Conservation (phyloP, 2,329 filamentous ascomycete species). For the Botryotinia globosa region DNA sequence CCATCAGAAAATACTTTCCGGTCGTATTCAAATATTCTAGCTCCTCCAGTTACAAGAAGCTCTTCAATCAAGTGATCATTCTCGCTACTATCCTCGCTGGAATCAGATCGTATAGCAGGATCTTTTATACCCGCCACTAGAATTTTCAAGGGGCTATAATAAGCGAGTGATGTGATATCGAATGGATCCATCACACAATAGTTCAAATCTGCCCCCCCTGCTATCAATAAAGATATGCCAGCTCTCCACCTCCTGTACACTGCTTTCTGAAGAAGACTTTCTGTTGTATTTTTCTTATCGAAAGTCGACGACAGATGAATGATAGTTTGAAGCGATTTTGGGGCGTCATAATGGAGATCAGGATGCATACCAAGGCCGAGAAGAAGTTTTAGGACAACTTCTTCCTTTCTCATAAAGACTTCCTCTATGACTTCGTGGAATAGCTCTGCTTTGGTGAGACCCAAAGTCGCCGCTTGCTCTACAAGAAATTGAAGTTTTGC, state of each 20-base stretch:
- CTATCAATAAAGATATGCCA: not conserved
- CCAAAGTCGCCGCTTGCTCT: not conserved
- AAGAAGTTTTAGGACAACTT: not conserved
- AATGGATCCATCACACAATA: not conserved
- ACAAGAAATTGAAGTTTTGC: accelerated
- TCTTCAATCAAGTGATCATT: not conserved
- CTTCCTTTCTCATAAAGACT: not conserved
- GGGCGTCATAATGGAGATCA: not conserved
- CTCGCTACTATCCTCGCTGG: not conserved
- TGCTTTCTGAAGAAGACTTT: not conserved
- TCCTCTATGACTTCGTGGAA: not conserved
- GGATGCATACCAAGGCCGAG: not conserved
- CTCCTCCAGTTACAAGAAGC: not conserved
- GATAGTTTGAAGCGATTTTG: no score
- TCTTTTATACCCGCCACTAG: not conserved
- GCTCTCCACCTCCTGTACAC: not conserved
- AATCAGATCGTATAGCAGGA: not conserved
- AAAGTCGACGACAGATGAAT: no score
- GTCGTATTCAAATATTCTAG: not conserved
- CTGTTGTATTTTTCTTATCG: no score
- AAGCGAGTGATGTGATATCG: not conserved
- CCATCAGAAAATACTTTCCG: not conserved
- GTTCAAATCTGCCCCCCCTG: not conserved
- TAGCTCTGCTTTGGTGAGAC: not conserved
- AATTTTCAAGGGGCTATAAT: not conserved